Conservation (phyloP, 176 grass and related monocot genomes). For the Juncus effusus region DNA sequence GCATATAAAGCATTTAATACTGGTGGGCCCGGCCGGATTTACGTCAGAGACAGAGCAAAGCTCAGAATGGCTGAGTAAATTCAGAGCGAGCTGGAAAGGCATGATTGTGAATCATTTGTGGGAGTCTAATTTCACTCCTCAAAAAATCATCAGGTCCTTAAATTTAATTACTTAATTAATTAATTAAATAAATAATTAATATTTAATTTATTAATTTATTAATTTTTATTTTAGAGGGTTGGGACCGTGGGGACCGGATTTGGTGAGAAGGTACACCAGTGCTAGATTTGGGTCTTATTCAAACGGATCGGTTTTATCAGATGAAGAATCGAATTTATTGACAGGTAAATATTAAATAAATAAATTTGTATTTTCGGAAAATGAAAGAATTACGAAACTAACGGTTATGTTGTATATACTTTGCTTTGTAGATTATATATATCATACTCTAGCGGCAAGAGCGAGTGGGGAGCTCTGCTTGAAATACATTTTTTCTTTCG, state of each 20-base stretch:
- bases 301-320: constrained; percentile 57
- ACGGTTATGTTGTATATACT: no score
- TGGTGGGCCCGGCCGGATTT: constrained; percentile 96
- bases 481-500: constrained; percentile 92
- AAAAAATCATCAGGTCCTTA: constrained; percentile 66
- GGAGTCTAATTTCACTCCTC: constrained; percentile 96
- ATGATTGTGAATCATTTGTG: constrained; percentile 84
- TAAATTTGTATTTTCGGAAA: background rate
- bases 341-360: constrained; percentile 45
- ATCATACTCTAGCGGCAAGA: constrained; percentile 96
- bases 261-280: constrained; percentile 79
- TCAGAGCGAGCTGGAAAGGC: constrained; percentile 89
- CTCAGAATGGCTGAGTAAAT: constrained; percentile 84
- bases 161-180: background rate
- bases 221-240: constrained; percentile 52
- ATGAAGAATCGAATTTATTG: constrained; percentile 61
- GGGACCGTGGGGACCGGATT: constrained; percentile 88
- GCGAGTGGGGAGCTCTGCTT: constrained; percentile 93
- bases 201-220: constrained; percentile 9
- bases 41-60: constrained; percentile 76
- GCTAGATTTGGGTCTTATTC: constrained; percentile 77
- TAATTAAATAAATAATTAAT: background rate
- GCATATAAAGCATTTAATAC: constrained; percentile 84
- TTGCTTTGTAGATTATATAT: constrained; percentile 77
- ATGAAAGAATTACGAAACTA: constrained; percentile 3